These are phyloP conservation scores for Ensete glaucum DNA, from an alignment of 176 grass and related monocot genomes.

Conservation along the genomic window DNA sequence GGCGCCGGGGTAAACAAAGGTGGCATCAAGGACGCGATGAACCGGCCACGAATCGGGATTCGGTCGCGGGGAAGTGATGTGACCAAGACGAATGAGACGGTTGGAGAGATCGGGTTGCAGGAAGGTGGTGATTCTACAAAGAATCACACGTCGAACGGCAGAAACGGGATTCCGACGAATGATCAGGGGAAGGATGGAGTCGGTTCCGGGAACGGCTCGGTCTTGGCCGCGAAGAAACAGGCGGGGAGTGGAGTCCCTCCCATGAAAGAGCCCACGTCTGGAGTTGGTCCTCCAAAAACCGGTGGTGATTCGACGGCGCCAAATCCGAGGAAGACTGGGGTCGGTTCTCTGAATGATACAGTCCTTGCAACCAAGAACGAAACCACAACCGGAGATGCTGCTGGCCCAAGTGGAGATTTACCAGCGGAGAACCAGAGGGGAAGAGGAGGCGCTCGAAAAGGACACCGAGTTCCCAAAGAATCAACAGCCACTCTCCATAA, in stretches of 20 bases:
- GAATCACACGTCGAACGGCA: not conserved
- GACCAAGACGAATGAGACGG: not conserved
- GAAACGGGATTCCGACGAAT: slow-evolving; percentile 8
- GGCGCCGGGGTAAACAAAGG: slow-evolving; percentile 11
- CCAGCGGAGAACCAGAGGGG: slow-evolving; percentile 4
- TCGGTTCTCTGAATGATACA: slow-evolving; percentile 4
- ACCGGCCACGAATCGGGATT: slow-evolving; percentile 4
- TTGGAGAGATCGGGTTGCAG: not conserved
- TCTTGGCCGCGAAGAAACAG: not conserved
- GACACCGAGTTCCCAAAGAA: slow-evolving; percentile 19
- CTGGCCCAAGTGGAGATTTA: not conserved
- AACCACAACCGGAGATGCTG: not conserved
- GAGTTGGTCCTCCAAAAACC: not conserved
- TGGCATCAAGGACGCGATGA: not conserved
- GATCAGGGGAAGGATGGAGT: not conserved
- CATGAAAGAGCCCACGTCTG: not conserved
- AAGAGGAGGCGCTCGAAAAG: not conserved
- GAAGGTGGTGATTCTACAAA: not conserved
- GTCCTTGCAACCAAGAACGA: not conserved
- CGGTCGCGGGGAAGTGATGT: not conserved
- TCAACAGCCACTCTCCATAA: slow-evolving; percentile 4
- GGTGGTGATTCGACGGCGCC: not conserved
- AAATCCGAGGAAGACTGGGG: slow-evolving; percentile 8
- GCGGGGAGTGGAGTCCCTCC: slow-evolving; percentile 1
- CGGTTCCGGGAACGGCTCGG: not conserved